A percentile compares a stretch with the other conserved stretches of the same genome.
These are phyloP conservation scores for Colletotrichum sidae DNA, from an alignment of 2,329 filamentous ascomycete genomes.

Conservation along the genomic window DNA sequence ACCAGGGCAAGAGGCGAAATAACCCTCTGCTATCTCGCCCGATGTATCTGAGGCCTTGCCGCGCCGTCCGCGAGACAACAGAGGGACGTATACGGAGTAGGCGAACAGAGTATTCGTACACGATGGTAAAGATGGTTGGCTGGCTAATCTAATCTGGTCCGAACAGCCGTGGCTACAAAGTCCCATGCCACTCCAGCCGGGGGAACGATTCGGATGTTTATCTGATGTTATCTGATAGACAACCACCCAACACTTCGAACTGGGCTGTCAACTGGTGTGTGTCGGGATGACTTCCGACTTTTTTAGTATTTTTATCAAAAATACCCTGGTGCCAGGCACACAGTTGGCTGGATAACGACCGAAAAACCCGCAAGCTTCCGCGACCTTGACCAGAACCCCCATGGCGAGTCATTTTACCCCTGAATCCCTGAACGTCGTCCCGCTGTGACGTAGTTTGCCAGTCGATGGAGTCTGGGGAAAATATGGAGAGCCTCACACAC, in stretches of 20 bases:
- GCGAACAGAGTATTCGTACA: too few relatives aligned
- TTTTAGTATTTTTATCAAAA: neutral
- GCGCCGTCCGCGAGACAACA: too few relatives aligned
- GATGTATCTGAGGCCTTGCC: neutral
- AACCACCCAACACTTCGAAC: too few relatives aligned
- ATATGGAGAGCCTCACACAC: constrained; percentile 18
- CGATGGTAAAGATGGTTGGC: too few relatives aligned
- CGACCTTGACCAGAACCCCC: constrained; percentile 15
- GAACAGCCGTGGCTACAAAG: too few relatives aligned
- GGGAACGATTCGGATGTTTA: too few relatives aligned
- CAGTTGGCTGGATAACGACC: constrained; percentile 11
- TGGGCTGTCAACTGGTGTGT: neutral
- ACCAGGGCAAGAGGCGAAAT: constrained; percentile 14
- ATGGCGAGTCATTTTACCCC: constrained; percentile 30
- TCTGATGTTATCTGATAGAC: too few relatives aligned
- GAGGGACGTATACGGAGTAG: too few relatives aligned
- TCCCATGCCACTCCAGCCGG: too few relatives aligned
- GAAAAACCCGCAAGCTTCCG: neutral
- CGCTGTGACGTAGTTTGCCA: constrained; percentile 31
- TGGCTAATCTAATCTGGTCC: too few relatives aligned
- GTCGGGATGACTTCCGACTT: constrained; percentile 10
- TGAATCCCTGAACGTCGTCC: constrained; percentile 26
- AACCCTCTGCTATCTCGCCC: constrained; percentile 7
- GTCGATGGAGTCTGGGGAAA: constrained; percentile 30
- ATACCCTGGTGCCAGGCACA: neutral